These are phyloP conservation scores for Acacia confusa DNA, from an alignment of 306 rosid species.

Conservation along the genomic window DNA sequence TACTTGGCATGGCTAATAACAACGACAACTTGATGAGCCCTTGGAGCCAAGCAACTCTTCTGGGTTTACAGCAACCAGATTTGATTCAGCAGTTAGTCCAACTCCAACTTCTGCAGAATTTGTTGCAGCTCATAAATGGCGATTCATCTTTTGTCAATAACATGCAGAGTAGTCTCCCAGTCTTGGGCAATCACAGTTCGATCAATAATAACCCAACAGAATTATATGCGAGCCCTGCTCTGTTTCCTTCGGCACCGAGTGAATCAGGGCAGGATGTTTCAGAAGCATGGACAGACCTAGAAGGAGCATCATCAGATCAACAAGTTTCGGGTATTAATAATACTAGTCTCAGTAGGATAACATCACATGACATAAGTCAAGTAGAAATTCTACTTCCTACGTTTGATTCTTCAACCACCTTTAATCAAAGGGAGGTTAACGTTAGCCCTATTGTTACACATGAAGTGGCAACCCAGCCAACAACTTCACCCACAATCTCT, in stretches of 20 bases:
- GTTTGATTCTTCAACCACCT: conserved; percentile 24
- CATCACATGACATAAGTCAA: conserved; percentile 22
- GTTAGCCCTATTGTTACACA: conserved; percentile 24
- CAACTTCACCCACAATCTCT: conserved; percentile 41
- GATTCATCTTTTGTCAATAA: conserved; percentile 29
- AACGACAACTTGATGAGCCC: conserved; percentile 26
- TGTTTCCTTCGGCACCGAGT: conserved; percentile 28
- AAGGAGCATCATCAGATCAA: conserved; percentile 33
- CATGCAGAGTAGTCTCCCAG: conserved; percentile 21
- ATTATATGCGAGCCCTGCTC: conserved; percentile 27
- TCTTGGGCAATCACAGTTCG: conserved; percentile 37
- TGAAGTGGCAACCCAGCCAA: conserved; percentile 32
- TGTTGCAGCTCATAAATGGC: conserved; percentile 43
- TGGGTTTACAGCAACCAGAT: conserved; percentile 57
- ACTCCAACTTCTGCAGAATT: conserved; percentile 54
- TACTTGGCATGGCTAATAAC: conserved; percentile 45
- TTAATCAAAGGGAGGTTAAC: conserved; percentile 43
- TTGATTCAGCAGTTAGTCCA: conserved; percentile 60
- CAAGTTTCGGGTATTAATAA: conserved; percentile 26
- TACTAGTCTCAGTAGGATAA: neutral
- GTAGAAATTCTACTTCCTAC: conserved; percentile 36
- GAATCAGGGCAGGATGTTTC: conserved; percentile 27
- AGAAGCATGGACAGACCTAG: conserved; percentile 36
- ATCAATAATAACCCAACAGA: conserved; percentile 33
- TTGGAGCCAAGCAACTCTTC: conserved; percentile 45